These are phyloP conservation scores for Beauveria sp. DNA, from an alignment of 2,329 filamentous ascomycete species.

Conservation along the genomic window DNA sequence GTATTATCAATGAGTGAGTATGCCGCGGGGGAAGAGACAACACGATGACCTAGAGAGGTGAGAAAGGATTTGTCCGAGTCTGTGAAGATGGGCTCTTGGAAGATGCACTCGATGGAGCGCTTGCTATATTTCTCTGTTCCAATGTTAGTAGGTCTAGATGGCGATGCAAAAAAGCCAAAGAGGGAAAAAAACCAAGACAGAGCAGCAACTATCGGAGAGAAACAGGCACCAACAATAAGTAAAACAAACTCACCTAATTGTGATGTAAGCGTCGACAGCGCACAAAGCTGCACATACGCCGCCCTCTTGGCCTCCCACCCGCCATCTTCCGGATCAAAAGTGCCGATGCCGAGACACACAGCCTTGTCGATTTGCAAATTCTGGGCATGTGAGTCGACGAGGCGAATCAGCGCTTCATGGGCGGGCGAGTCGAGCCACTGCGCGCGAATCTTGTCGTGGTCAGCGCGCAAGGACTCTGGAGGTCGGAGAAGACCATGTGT, in stretches of 20 bases:
- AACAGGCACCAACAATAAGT: background rate
- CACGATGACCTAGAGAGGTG: slow-evolving; percentile 42
- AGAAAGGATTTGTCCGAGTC: slow-evolving; percentile 44
- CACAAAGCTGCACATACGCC: slow-evolving; percentile 45
- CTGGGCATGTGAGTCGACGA: slow-evolving; percentile 23
- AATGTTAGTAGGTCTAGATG: background rate
- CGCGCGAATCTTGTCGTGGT: slow-evolving; percentile 21
- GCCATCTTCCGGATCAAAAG: slow-evolving; percentile 43
- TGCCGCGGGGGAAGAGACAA: slow-evolving; percentile 44
- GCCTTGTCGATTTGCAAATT: slow-evolving; percentile 30
- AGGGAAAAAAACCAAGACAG: background rate
- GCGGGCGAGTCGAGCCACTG: slow-evolving; percentile 22
- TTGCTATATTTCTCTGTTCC: background rate
- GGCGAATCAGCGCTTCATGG: slow-evolving; percentile 24
- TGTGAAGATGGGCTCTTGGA: slow-evolving; percentile 50
- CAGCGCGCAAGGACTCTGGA: slow-evolving; percentile 21
- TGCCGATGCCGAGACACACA: slow-evolving; percentile 47
- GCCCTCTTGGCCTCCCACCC: slow-evolving; percentile 37
- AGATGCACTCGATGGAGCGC: slow-evolving; percentile 33
- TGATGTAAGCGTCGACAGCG: slow-evolving; percentile 41
- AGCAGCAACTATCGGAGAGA: background rate
- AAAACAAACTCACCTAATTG: slow-evolving; percentile 29
- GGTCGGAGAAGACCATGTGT: slow-evolving; percentile 14
- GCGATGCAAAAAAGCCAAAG: background rate
- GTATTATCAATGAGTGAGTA: slow-evolving; percentile 40